Evolutionary conservation across 2,329 filamentous ascomycete genomes (phyloP).

Genomic region (Coccinonectria pachysandricola): DNA sequence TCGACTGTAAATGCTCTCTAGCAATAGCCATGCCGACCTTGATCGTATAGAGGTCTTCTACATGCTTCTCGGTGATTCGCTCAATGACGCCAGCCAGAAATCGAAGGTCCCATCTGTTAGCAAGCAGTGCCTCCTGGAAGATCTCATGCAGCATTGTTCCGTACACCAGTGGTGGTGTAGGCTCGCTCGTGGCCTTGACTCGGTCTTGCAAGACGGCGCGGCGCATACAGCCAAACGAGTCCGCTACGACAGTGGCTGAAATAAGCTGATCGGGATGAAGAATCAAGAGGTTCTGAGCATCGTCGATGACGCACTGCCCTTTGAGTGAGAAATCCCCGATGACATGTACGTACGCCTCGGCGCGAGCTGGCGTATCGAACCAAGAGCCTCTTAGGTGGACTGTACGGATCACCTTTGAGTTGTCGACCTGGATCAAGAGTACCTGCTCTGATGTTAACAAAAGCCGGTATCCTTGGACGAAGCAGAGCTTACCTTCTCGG

Average conservation of each 20-base stretch:
- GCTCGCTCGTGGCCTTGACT: slow-evolving; percentile 78
- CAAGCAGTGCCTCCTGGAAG: slow-evolving; percentile 80
- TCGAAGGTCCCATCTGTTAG: slow-evolving; percentile 65
- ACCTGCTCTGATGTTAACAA: slow-evolving; percentile 40
- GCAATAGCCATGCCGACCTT: slow-evolving; percentile 64
- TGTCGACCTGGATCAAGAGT: slow-evolving; percentile 72
- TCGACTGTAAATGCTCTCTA: slow-evolving; percentile 68
- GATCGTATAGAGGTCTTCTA: slow-evolving; percentile 85
- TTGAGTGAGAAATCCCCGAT: slow-evolving; percentile 63
- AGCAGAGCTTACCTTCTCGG: slow-evolving; percentile 58
- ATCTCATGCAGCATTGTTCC: slow-evolving; percentile 91
- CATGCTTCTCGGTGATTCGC: slow-evolving; percentile 59
- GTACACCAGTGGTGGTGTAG: slow-evolving; percentile 75
- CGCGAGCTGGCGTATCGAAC: slow-evolving; percentile 67
- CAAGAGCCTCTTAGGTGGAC: slow-evolving; percentile 78
- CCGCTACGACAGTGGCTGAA: slow-evolving; percentile 90
- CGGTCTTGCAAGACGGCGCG: slow-evolving; percentile 90
- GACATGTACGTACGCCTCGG: slow-evolving; percentile 73
- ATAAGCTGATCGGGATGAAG: slow-evolving; percentile 92
- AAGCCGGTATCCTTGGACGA: too few relatives aligned
- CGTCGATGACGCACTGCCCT: slow-evolving; percentile 73
- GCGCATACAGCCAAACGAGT: slow-evolving; percentile 85
- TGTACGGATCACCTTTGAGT: slow-evolving; percentile 51
- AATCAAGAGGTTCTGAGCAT: slow-evolving; percentile 74
- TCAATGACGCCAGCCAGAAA: slow-evolving; percentile 61